Base-by-base conservation (phyloP, 2,329 filamentous ascomycete species). In the Phyllosticta citrichinensis region DNA sequence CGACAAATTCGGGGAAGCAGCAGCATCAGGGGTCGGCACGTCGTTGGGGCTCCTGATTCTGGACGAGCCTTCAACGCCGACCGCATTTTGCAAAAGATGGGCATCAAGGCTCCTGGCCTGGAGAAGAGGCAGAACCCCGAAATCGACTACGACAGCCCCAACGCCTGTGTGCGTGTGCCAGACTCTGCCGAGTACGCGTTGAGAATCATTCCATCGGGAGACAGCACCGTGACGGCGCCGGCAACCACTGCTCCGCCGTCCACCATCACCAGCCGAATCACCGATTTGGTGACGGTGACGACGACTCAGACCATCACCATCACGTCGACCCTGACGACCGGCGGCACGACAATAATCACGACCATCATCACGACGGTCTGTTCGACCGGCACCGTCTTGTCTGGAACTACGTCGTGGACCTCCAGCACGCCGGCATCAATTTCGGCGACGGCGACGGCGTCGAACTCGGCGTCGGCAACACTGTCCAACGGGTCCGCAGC, bases 361-460 rank as follows among this genome's bases (percentile, higher is more conserved):
- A 56, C 53, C 2, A 27, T 35, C 9, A 17, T 60, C 9, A 56
- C 53, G 3, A 60, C 58, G 17, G 14, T 56, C 10, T 60, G 58
- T 24, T 60, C 27, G 11, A 60, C 58, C 2, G 58, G 58, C 53
- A 51, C 58, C 12, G 52, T 60, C 2, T n/a, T 51, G 52, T 50
- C 52, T 27, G 55, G 52, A 2, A 52, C 53, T 17, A 60, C 58
- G 0, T 60, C 50, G 19, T 60, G 58, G 58, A 60, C 24, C 22
- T 55, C 24, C 19, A 60, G 58, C 24, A 30, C 12, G 17, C 17
- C 30, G 22, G 17, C 56, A n/a, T 11, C 56, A 14, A 20, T 11
- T 9, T 6, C 8, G 17, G 22, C 24, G 20, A n/a, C 56, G 47
- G 9, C 40, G 11, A 52, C 30, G 27, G 27, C 27, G 25, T 27